These are phyloP conservation scores for Parmales sp. DNA, from an alignment of 108 stramenopile genomes.

Conservation along the genomic window DNA sequence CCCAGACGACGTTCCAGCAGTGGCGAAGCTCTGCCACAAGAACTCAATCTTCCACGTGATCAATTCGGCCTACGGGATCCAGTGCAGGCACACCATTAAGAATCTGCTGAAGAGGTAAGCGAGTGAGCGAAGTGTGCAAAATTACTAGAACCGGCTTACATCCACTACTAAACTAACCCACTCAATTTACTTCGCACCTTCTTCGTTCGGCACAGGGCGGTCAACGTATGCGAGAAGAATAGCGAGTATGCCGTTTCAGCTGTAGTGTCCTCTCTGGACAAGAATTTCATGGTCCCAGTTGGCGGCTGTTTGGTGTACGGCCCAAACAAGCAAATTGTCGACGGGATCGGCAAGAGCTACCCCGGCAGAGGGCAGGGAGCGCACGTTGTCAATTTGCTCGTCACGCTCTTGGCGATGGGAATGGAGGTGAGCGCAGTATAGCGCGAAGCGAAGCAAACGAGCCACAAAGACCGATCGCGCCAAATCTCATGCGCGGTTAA, in stretches of 20 bases:
- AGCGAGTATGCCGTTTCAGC: slow-evolving; percentile 51
- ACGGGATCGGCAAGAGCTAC: slow-evolving; percentile 76
- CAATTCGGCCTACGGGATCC: slow-evolving; percentile 98
- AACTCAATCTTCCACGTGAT: slow-evolving; percentile 74
- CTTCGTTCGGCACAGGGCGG: not conserved
- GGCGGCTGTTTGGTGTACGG: slow-evolving; percentile 82
- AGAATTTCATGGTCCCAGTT: slow-evolving; percentile 97
- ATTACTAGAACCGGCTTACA: not conserved
- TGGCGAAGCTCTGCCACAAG: slow-evolving; percentile 66
- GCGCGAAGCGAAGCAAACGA: too few species aligned
- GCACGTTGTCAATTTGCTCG: slow-evolving; percentile 90
- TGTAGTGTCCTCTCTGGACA: slow-evolving; percentile 93
- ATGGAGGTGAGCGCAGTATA: too few species aligned
- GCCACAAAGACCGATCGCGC: too few species aligned
- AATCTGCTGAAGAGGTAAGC: not conserved
- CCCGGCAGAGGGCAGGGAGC: slow-evolving; percentile 90
- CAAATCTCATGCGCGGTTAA: too few species aligned
- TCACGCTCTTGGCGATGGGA: slow-evolving; percentile 91
- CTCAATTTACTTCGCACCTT: not conserved
- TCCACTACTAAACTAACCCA: not conserved
- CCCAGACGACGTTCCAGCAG: slow-evolving; percentile 78
- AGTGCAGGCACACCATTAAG: slow-evolving; percentile 46
- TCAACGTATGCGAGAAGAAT: slow-evolving; percentile 28
- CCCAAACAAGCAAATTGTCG: slow-evolving; percentile 55
- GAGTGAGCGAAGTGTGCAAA: not conserved